Conservation (phyloP, 306 rosid genomes). For the Malus orientalis region DNA sequence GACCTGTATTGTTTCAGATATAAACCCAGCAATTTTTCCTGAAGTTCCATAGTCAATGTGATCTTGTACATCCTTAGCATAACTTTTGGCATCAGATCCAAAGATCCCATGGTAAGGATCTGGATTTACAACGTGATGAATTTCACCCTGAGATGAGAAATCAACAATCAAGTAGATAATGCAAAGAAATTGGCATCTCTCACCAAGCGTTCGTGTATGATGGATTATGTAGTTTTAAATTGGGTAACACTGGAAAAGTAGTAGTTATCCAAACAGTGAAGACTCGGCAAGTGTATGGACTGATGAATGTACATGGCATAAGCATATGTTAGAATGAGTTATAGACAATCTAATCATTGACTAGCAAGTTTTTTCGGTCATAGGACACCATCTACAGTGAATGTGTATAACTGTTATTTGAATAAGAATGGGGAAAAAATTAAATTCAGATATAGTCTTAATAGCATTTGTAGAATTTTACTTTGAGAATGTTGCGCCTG, state of each 20-base stretch:
- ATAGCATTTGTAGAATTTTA: background rate
- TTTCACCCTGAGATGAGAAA: constrained; percentile 57
- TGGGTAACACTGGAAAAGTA: background rate
- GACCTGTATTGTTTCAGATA: constrained; percentile 88
- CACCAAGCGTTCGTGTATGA: background rate
- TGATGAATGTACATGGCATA: background rate
- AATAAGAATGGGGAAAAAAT: background rate
- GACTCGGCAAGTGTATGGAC: background rate
- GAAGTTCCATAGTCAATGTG: constrained; percentile 78
- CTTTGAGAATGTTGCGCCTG: background rate
- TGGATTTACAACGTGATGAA: constrained; percentile 78
- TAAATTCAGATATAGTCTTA: background rate
- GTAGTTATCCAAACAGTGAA: background rate
- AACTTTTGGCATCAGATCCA: constrained; percentile 56
- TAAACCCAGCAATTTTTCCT: constrained; percentile 79
- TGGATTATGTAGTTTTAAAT: background rate
- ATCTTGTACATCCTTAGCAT: constrained; percentile 77
- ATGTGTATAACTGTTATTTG: background rate
- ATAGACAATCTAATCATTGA: background rate
- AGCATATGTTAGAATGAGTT: background rate
- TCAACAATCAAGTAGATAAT: constrained; percentile 7
- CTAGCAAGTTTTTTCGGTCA: background rate
- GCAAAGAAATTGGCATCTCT: constrained; percentile 6
- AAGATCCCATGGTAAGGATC: constrained; percentile 81
- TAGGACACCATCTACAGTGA: background rate